Evolutionary conservation across 495 filamentous ascomycete genomes (phyloP), one percentile per base, ranked within the genome.

Genomic region (Sphaerosporella brunnea): DNA sequence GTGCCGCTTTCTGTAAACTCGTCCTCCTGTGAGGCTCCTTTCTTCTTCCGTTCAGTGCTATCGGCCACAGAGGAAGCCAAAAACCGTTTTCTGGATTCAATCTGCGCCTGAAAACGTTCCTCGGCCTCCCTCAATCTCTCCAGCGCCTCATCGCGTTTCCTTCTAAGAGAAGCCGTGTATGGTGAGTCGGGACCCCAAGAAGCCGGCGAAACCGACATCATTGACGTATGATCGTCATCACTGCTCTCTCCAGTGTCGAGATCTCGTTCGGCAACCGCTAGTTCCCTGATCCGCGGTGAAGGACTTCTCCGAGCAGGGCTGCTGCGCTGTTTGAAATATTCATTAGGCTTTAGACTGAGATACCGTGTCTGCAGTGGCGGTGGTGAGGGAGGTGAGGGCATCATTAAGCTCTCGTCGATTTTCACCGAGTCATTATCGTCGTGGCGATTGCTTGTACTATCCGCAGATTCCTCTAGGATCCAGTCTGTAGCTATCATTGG

Each of bases 101-200:
- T 19, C 18, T 40, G 37, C 10, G 10, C 20, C 10, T 40, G 37
- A 40, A 56, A 56, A 7, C 48, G 36, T 26, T 35, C 39, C 25
- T 56, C 53, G 3, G 45, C 48, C 23, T 37, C 40, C 25, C 44
- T 34, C 34, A 56, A 23, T 30, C 54, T 54, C 18, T 54, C 28
- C 5, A 32, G 44, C 3, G 53, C 52, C 16, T 55, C n/a, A 15
- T 51, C 44, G 1, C 53, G 47, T 36, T 54, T 54, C 24, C 40
- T 26, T 18, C 53, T 41, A 13, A 56, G 43, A 2, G 47, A 46
- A 5, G 53, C 53, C 0, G 53, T 56, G 19, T 55, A 56, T 24
- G 47, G 47, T 18, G 54, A 53, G n/a, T 56, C 53, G 24, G 54
- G 37, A 32, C 52, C 47, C 53, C 53, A 56, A 9, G 53, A 56